A percentile compares a stretch with the other conserved stretches of the same genome.
These are phyloP conservation scores for Ceratocystis harringtonii DNA, from an alignment of 2,329 filamentous ascomycete genomes.

Conservation along the genomic window DNA sequence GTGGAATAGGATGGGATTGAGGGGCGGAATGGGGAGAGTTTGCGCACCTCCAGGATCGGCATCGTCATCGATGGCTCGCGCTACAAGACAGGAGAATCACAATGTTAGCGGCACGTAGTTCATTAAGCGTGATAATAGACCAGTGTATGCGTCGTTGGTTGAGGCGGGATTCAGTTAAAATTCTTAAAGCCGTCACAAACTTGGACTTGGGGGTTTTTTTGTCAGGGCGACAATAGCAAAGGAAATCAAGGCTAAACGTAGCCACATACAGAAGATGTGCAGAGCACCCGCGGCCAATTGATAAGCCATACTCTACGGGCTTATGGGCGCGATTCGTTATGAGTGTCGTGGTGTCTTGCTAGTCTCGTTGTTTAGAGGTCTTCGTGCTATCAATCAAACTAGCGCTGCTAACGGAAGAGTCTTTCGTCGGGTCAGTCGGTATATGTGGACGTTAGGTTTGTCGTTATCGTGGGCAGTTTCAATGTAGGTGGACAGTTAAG, in stretches of 20 bases:
- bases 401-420: neutral
- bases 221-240: neutral
- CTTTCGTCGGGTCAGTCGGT: neutral
- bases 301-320: constrained; percentile 10
- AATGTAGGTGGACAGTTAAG: neutral
- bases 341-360: neutral
- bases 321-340: neutral
- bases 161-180: neutral
- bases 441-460: neutral
- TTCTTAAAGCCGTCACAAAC: neutral
- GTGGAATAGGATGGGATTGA: constrained; percentile 18
- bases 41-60: constrained; percentile 18
- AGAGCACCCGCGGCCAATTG: constrained; percentile 17
- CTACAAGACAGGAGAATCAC: constrained; percentile 7
- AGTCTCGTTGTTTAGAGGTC: neutral
- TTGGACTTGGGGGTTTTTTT: neutral
- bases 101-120: constrained; percentile 11
- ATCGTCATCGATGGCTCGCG: constrained; percentile 18
- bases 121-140: too few relatives aligned
- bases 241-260: neutral
- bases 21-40: neutral
- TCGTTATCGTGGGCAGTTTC: neutral
- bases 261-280: constrained; percentile 17
- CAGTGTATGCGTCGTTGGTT: neutral
- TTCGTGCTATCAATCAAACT: neutral